phyloP scores from a whole-genome alignment of 345 rosid genomes.

The Eucalyptus curtisii region DNA sequence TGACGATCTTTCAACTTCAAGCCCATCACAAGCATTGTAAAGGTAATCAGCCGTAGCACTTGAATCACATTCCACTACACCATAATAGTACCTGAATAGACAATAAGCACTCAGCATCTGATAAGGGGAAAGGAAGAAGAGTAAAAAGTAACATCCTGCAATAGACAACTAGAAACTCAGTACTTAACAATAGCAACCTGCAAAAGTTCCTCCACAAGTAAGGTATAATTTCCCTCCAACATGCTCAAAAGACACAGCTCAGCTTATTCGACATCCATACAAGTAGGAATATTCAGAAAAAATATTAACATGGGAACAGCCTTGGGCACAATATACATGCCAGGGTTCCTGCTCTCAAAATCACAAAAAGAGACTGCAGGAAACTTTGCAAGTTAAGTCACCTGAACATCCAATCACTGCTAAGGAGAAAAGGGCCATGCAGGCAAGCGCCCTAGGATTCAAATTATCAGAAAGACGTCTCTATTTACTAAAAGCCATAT shows the following conservation, averaged over 20 bases:
- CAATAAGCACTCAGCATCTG: not conserved
- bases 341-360: not conserved
- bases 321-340: not conserved
- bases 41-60: conserved; percentile 74
- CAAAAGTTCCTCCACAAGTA: not conserved
- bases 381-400: not conserved
- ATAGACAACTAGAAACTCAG: not conserved
- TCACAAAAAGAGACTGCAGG: not conserved
- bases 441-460: not conserved
- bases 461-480: not conserved
- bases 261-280: not conserved
- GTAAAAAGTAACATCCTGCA: not conserved
- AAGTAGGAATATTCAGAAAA: not conserved
- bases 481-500: not conserved
- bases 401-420: not conserved
- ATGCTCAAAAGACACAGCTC: not conserved
- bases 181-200: not conserved
- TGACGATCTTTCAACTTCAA: conserved; percentile 83
- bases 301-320: not conserved
- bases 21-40: conserved; percentile 76
- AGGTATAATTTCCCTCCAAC: not conserved
- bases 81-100: conserved; percentile 55
- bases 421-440: not conserved
- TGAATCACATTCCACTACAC: conserved; percentile 83
- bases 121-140: not conserved